Evolutionary conservation across 2,329 filamentous ascomycete species (phyloP).

Genomic region (Ustilaginoidea virens): DNA sequence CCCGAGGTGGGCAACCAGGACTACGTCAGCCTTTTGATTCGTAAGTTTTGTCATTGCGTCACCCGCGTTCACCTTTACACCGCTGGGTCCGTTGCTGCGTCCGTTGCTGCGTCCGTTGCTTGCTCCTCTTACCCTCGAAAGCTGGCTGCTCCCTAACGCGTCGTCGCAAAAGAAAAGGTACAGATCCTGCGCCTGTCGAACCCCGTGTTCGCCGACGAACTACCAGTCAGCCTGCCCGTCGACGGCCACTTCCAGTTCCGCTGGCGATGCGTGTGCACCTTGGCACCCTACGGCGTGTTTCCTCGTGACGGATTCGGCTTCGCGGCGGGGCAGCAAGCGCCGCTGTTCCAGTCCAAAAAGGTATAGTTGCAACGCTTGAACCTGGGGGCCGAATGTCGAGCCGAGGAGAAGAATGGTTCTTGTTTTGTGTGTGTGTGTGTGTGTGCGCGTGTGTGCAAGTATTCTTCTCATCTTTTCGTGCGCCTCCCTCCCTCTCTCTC

Average conservation of each 20-base stretch:
- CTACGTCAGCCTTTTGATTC: slow-evolving; percentile 14
- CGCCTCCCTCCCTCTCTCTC: no score
- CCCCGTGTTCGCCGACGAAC: slow-evolving; percentile 7
- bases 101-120: not conserved
- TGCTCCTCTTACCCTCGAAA: not conserved
- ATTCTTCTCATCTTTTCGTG: no score
- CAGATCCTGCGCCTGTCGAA: slow-evolving; percentile 6
- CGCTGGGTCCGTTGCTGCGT: not conserved
- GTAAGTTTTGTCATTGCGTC: slow-evolving; percentile 9
- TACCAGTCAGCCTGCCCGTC: slow-evolving; percentile 9
- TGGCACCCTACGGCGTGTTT: slow-evolving; percentile 11
- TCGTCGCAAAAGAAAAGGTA: slow-evolving; percentile 8
- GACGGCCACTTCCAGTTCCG: slow-evolving; percentile 9
- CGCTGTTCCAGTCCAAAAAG: slow-evolving; percentile 31
- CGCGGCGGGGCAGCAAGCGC: slow-evolving; percentile 11
- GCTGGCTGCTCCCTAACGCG: not conserved
- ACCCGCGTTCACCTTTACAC: not conserved
- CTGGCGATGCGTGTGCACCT: slow-evolving; percentile 13
- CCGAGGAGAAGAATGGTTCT: no score
- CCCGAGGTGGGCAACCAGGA: slow-evolving; percentile 12
- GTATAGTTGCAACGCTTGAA: no score
- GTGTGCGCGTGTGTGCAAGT: no score
- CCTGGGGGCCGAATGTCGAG: no score
- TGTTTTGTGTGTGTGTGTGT: no score
- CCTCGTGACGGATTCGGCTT: slow-evolving; percentile 19